Evolutionary conservation across 495 filamentous ascomycete species (phyloP).

Genomic region (Lophiotrema nucula): DNA sequence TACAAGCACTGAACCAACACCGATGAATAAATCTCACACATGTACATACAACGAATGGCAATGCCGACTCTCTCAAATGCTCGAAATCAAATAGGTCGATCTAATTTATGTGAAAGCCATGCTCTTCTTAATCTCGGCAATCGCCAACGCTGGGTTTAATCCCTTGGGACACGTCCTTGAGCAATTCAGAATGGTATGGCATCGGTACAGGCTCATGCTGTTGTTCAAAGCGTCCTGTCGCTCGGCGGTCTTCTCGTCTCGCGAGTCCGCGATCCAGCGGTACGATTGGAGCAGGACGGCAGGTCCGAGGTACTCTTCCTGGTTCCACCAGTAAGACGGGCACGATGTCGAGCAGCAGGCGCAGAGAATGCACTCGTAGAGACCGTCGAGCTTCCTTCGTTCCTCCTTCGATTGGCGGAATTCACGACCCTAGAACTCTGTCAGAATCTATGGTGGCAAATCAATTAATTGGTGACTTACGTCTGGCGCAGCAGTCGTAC

Average conservation of each 20-base stretch:
- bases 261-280: conserved; percentile 89
- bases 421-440: conserved; percentile 68
- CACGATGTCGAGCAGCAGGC: conserved; percentile 98
- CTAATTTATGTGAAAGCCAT: conserved; percentile 60
- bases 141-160: conserved; percentile 88
- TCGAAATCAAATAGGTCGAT: too few relatives aligned
- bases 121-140: conserved; percentile 98
- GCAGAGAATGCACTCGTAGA: conserved; percentile 99
- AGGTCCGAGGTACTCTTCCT: conserved; percentile 94
- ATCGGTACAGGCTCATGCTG: conserved; percentile 96
- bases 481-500: conserved; percentile 71
- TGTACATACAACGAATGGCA: too few relatives aligned
- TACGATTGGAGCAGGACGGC: conserved; percentile 95
- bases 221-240: conserved; percentile 91
- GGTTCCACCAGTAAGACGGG: conserved; percentile 99
- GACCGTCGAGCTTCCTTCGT: conserved; percentile 92
- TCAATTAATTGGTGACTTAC: conserved; percentile 51
- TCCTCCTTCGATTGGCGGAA: conserved; percentile 84
- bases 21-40: too few relatives aligned
- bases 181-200: conserved; percentile 99
- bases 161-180: conserved; percentile 96
- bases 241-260: conserved; percentile 83
- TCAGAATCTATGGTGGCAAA: background rate
- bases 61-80: too few relatives aligned
- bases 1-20: too few relatives aligned